Evolutionary conservation across 2,329 filamentous ascomycete genomes (phyloP), one percentile per base, ranked within the genome.

Genomic region (Karstenula rhodostoma): DNA sequence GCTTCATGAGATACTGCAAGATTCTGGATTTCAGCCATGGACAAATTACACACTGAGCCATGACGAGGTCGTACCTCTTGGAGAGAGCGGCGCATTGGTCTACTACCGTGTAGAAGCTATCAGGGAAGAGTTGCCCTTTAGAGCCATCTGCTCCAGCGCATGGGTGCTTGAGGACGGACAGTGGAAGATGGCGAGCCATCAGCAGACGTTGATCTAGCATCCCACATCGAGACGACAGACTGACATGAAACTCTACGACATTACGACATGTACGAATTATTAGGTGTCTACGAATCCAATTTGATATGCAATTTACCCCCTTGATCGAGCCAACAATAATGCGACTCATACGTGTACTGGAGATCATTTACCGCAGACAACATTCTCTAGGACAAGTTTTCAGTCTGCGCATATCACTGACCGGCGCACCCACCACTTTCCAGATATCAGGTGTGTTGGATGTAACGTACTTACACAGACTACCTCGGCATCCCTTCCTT

Each of bases 111-210:
- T 73, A 7, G 67, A 70, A 35, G 71, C 67, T 6, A 62, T 61
- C 12, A 65, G 65, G 42, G 61, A 52, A 4, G 55, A 64, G 13
- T 46, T 63, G 46, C 61, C 60, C 3, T 74, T 70, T 29, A 57
- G 57, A 23, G 71, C 70, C 5, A 69, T 73, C 17, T 72, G 70
- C 57, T 71, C 67, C 10, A 74, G 71, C 58, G 66, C 58, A 5
- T 74, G 69, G 71, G 63, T 69, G 37, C 49, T 67, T 37, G 62
- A 73, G 22, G 50, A 63, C 22, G 56, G 61, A 19, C 50, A 47
- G 15, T 73, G 70, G 69, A 73, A 67, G 62, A 73, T 72, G 70
- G 67, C 64, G 17, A 68, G 67, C 51, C 69, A 74, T 44, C 71
- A 73, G 62, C 69, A 74, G 63, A 74, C 71, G 6, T 51, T 71